Conservation (phyloP, 108 stramenopile species). For the Discostella stelligeroides region DNA sequence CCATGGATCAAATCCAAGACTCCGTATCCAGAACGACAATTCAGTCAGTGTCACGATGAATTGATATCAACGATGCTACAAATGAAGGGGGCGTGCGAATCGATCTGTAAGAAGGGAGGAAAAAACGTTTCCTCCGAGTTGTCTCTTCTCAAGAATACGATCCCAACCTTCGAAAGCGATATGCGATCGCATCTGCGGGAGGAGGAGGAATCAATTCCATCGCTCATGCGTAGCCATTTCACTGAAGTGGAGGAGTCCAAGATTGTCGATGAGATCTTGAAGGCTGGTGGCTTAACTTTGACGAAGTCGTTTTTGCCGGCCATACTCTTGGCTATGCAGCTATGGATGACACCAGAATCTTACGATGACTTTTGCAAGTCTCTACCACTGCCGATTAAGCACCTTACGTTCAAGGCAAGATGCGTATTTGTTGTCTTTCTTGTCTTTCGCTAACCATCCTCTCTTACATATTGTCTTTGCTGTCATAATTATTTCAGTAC, state of each 20-base stretch:
- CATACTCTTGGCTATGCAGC: slow-evolving; percentile 24
- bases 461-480: not conserved
- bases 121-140: slow-evolving; percentile 27
- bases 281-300: slow-evolving; percentile 3
- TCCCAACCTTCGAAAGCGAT: slow-evolving; percentile 25
- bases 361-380: slow-evolving; percentile 11
- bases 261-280: slow-evolving; percentile 26
- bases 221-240: slow-evolving; percentile 33
- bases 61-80: slow-evolving; percentile 33
- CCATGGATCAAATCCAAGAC: slow-evolving; percentile 49
- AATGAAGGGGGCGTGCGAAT: slow-evolving; percentile 30
- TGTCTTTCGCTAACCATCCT: too few species aligned
- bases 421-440: too few species aligned
- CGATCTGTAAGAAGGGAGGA: slow-evolving; percentile 33
- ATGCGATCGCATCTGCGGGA: slow-evolving; percentile 32
- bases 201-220: slow-evolving; percentile 41
- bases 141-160: slow-evolving; percentile 15
- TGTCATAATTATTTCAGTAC: slow-evolving; percentile 6
- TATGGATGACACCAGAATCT: slow-evolving; percentile 34
- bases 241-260: slow-evolving; percentile 41
- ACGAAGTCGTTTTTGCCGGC: slow-evolving; percentile 31
- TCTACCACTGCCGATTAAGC: slow-evolving; percentile 25
- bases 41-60: slow-evolving; percentile 25
- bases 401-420: slow-evolving; percentile 16
- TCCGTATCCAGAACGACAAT: slow-evolving; percentile 33